Conservation (phyloP, 2,329 filamentous ascomycete genomes). For the Monilinia aucupariae region DNA sequence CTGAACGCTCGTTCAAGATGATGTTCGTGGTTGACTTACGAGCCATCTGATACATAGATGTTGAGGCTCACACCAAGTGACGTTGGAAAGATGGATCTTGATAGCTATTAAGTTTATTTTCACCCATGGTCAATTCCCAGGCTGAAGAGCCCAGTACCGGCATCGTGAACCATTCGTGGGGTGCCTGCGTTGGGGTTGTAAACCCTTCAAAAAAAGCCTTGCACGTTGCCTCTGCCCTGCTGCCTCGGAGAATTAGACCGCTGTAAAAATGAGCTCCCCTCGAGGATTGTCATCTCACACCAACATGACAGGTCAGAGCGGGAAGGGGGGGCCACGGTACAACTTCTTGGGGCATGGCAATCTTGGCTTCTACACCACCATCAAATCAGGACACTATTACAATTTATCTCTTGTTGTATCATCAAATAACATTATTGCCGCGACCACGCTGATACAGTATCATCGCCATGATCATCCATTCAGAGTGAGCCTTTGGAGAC, state of each 20-base stretch:
- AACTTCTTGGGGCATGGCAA: constrained; percentile 22
- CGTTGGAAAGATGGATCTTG: constrained; percentile 17
- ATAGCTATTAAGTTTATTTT: constrained; percentile 19
- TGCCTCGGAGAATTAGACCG: constrained; percentile 24
- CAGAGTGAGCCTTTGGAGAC: background rate
- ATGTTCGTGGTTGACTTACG: background rate
- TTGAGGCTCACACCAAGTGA: constrained; percentile 15
- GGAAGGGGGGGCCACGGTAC: constrained; percentile 21
- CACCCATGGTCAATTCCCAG: constrained; percentile 25
- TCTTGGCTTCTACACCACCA: constrained; percentile 18
- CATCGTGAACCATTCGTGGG: constrained; percentile 33
- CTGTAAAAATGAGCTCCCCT: constrained; percentile 28
- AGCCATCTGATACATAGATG: background rate
- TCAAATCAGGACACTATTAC: background rate
- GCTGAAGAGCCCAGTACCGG: constrained; percentile 22
- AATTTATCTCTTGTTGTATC: background rate
- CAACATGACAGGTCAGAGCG: constrained; percentile 27
- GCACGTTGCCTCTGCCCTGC: constrained; percentile 15
- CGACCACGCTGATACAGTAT: constrained; percentile 5
- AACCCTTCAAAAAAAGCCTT: constrained; percentile 20
- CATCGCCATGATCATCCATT: background rate
- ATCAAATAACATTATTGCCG: constrained; percentile 1
- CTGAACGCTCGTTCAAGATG: background rate
- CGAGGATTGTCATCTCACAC: constrained; percentile 25
- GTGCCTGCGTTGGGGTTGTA: constrained; percentile 19